Evolutionary conservation across 2,329 filamentous ascomycete species (phyloP), one percentile per base, ranked within the genome.

Genomic region (Phialocephala sp.): DNA sequence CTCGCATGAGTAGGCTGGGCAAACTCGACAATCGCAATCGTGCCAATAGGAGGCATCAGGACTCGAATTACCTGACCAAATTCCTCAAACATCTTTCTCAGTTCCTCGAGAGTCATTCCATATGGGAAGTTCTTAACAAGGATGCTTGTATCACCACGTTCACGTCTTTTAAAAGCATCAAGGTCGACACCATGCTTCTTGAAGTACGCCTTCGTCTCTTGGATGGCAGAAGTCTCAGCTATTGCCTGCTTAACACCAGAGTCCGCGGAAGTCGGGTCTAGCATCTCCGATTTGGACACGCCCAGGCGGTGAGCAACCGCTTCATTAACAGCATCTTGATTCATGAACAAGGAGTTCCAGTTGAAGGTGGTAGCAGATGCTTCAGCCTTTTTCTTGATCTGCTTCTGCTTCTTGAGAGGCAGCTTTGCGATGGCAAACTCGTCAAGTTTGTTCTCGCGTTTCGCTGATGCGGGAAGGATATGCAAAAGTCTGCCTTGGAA

Each of bases 291-390:
- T 81, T 99, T 99, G 63, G 91, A 90, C 64, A 99, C 87, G 56
- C 94, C 94, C 64, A 99, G 84, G 62, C 94, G 90, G 75, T 90
- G 88, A 57, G 95, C 93, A 67, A 97, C 88, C 6, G 94, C 96
- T 58, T 92, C 89, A 79, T 97, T 94, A 60, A 99, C 93, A 59
- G 95, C 92, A 81, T 99, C 94, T 80, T 93, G 91, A 79, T 91
- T 97, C 91, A 99, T 96, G 79, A 95, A 99, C n/a, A 99, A 83
- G n/a, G 94, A 94, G 81, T 99, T 99, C 95, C 95, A 99, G 77
- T 94, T 97, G 80, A 98, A 98, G 1, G 87, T 88, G 58, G 86
- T 88, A 36, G 89, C 90, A 9, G 91, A 85, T 24, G 94, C 92
- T 73, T 94, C 90, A 59, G 89, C 85, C 79, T 92, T 96, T 74